These are phyloP conservation scores for Mrakia gelida DNA, from an alignment of 768 basidiomycete species.

Conservation along the genomic window DNA sequence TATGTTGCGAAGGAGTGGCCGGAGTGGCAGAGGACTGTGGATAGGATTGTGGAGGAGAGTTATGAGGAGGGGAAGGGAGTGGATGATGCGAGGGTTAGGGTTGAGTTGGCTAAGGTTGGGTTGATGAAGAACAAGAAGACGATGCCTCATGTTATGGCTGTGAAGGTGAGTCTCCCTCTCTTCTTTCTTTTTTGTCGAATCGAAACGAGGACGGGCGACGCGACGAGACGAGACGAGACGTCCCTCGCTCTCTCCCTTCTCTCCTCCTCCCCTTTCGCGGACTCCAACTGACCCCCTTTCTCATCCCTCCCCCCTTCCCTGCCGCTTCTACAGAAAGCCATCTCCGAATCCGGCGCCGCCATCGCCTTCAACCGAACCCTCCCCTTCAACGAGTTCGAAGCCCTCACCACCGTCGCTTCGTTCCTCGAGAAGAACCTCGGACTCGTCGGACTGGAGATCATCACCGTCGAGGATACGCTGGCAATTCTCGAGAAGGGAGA, in stretches of 20 bases:
- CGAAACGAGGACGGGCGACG: neutral
- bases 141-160: slow-evolving; percentile 89
- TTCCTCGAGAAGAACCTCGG: slow-evolving; percentile 59
- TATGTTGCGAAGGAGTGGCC: slow-evolving; percentile 89
- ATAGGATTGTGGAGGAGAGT: slow-evolving; percentile 63
- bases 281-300: neutral
- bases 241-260: neutral
- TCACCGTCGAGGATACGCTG: slow-evolving; percentile 17
- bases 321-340: slow-evolving; percentile 62
- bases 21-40: slow-evolving; percentile 83
- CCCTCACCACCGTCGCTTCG: slow-evolving; percentile 64
- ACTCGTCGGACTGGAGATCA: slow-evolving; percentile 24
- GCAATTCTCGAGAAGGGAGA: slow-evolving; percentile 7
- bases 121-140: slow-evolving; percentile 90
- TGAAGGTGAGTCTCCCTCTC: slow-evolving; percentile 63
- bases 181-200: no score
- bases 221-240: no score
- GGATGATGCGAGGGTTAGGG: slow-evolving; percentile 74
- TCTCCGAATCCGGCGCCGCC: slow-evolving; percentile 62
- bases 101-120: slow-evolving; percentile 62
- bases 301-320: neutral
- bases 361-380: slow-evolving; percentile 76
- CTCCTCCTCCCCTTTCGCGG: neutral
- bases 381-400: slow-evolving; percentile 74
- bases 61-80: slow-evolving; percentile 61